phyloP scores from a whole-genome alignment of 148 eudicot species.

The Dianthus caryophyllus region DNA sequence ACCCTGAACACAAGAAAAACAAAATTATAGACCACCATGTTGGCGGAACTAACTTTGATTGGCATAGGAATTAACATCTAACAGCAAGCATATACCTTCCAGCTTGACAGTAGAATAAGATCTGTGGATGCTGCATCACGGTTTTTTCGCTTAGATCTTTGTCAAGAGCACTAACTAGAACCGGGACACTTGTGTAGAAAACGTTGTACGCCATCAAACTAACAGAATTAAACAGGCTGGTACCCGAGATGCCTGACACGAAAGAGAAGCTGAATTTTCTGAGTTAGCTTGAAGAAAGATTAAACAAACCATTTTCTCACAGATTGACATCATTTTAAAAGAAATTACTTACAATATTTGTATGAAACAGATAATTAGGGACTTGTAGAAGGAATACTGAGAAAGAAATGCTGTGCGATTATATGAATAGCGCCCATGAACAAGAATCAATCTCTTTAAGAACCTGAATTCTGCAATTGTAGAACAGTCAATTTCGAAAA shows the following conservation, averaged over 20 bases:
- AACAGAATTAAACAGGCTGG: conserved; percentile 95
- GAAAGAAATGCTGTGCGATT: conserved; percentile 96
- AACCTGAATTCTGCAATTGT: conserved; percentile 80
- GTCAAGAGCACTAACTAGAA: conserved; percentile 83
- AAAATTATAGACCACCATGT: neutral
- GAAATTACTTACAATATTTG: conserved; percentile 76
- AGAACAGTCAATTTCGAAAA: neutral
- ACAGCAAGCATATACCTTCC: conserved; percentile 55
- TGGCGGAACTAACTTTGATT: neutral
- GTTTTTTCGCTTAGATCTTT: conserved; percentile 92
- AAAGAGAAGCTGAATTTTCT: conserved; percentile 71
- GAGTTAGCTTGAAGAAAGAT: conserved; percentile 33
- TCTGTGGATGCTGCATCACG: conserved; percentile 98
- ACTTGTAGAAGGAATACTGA: conserved; percentile 94
- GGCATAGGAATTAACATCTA: neutral
- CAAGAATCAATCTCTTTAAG: conserved; percentile 86
- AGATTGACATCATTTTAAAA: neutral
- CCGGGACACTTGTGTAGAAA: conserved; percentile 97
- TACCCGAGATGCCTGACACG: conserved; percentile 96
- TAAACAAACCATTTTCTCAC: neutral
- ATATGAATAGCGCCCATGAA: conserved; percentile 96
- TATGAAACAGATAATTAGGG: conserved; percentile 87
- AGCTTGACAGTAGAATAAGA: conserved; percentile 92
- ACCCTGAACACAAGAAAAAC: conserved; percentile 51
- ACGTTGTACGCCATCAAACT: conserved; percentile 98